Evolutionary conservation across 2,329 filamentous ascomycete species (phyloP).

Genomic region (Domatiomyces catenatus): DNA sequence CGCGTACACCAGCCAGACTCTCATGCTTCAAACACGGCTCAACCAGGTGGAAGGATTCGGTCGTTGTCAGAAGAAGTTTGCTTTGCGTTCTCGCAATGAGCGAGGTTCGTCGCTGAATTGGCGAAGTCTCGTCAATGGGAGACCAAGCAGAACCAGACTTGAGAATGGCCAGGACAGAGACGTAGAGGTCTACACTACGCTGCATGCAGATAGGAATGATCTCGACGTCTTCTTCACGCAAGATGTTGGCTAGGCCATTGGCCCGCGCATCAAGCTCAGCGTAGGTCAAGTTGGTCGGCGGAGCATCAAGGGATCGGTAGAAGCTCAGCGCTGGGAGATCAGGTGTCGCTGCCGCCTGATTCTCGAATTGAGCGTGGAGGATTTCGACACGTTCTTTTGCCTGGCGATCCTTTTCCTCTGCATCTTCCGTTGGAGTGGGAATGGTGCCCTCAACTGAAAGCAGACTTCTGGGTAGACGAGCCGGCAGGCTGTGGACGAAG

Average conservation of each 20-base stretch:
- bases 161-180: constrained; percentile 26
- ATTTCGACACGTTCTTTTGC: constrained; percentile 3
- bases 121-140: constrained; percentile 25
- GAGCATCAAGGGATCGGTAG: constrained; percentile 19
- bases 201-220: constrained; percentile 25
- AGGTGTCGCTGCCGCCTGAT: constrained; percentile 16
- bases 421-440: no score
- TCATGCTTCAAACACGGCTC: no score
- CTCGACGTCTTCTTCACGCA: constrained; percentile 17
- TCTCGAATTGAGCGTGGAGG: constrained; percentile 21
- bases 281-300: constrained; percentile 23
- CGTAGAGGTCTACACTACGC: constrained; percentile 27
- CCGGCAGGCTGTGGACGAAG: no score
- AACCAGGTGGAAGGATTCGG: no score
- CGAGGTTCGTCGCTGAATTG: constrained; percentile 13
- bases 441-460: no score
- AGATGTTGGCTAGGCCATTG: constrained; percentile 22
- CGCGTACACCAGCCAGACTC: no score
- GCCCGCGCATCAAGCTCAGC: constrained; percentile 14
- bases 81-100: no score
- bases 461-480: no score
- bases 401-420: no score
- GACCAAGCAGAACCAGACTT: constrained; percentile 29
- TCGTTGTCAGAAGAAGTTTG: no score
- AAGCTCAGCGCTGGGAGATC: constrained; percentile 20